These are phyloP conservation scores for Sclerotinia nivalis DNA, from an alignment of 2,329 filamentous ascomycete genomes.

Conservation along the genomic window DNA sequence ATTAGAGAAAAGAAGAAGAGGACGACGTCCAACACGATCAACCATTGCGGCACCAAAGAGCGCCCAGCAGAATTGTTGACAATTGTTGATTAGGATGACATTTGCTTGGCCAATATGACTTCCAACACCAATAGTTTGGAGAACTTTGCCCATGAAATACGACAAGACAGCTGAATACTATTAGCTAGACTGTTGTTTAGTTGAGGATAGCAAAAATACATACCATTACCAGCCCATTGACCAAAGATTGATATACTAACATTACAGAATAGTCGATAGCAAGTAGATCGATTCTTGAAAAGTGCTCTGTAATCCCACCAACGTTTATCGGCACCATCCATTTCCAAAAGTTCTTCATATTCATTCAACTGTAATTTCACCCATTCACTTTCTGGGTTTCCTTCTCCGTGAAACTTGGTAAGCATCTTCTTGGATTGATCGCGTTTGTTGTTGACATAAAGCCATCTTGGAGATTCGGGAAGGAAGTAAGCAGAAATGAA, in stretches of 20 bases:
- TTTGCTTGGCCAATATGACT: slow-evolving; percentile 52
- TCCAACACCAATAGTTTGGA: slow-evolving; percentile 53
- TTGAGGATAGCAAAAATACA: background rate
- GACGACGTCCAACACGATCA: slow-evolving; percentile 58
- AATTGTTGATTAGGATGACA: slow-evolving; percentile 55
- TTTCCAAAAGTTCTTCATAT: slow-evolving; percentile 51
- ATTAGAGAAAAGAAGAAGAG: slow-evolving; percentile 54
- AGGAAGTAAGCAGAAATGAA: slow-evolving; percentile 53
- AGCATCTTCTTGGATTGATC: slow-evolving; percentile 55
- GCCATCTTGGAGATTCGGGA: slow-evolving; percentile 64
- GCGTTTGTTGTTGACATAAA: slow-evolving; percentile 55
- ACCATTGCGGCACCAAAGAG: slow-evolving; percentile 57
- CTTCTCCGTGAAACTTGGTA: slow-evolving; percentile 56
- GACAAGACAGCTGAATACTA: slow-evolving; percentile 44
- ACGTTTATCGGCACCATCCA: slow-evolving; percentile 53
- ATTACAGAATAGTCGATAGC: slow-evolving; percentile 53
- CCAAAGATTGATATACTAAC: slow-evolving; percentile 54
- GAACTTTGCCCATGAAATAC: slow-evolving; percentile 56
- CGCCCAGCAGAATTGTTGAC: slow-evolving; percentile 56
- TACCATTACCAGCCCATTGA: slow-evolving; percentile 49
- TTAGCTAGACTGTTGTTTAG: slow-evolving; percentile 23
- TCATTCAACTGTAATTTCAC: slow-evolving; percentile 53
- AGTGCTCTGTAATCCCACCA: slow-evolving; percentile 59
- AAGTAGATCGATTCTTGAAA: slow-evolving; percentile 51
- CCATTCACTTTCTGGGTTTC: slow-evolving; percentile 50